Evolutionary conservation across 75 land plant species (phyloP), one percentile per base, ranked within the genome.

Genomic region (Larix kaempferi): DNA sequence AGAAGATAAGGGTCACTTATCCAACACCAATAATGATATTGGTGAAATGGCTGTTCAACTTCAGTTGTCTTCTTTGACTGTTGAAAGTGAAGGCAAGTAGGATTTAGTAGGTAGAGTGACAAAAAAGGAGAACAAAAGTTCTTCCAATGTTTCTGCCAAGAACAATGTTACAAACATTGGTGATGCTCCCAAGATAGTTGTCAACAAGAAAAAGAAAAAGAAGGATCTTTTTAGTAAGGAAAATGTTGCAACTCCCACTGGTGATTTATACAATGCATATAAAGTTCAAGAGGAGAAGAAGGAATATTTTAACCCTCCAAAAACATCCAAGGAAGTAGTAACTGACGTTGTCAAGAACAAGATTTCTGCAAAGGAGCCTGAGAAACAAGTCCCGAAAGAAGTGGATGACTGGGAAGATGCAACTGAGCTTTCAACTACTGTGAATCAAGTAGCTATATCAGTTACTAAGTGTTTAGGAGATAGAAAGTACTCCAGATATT

Each of bases 401-500:
- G 59, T 91, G 37, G 99, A 97, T 82, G 91, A 97, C 74, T 97
- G 98, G 99, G 99, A 97, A 83, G 98, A 94, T 86, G 98, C 95
- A 52, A 95, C 91, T 52, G 98, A 94, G 55, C 86, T 92, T 17
- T 84, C 91, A n/a, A 86, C 91, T 37, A 91, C 98, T n/a, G 7
- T 67, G 23, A 8, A 67, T 41, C 72, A 67, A 21, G 52, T 67
- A 67, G 44, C 6, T 39, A 10, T 10, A 21, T 17, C 22, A 67
- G 10, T 67, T 3, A 39, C 10, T 39, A 8, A 67, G 21, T 16
- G 49, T 19, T 67, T n/a, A 39, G 52, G 52, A 39, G 72, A 7
- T n/a, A 85, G 87, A 69, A 97, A 84, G 77, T 97, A 97, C 82
- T 88, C 98, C 0, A 81, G 92, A 71, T 95, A 94, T 84, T 97